Percentiles rank a stretch among this genome's conserved stretches.
Conservation (phyloP, 73 alveolate genomes). For the Paramecium pentaurelia region DNA sequence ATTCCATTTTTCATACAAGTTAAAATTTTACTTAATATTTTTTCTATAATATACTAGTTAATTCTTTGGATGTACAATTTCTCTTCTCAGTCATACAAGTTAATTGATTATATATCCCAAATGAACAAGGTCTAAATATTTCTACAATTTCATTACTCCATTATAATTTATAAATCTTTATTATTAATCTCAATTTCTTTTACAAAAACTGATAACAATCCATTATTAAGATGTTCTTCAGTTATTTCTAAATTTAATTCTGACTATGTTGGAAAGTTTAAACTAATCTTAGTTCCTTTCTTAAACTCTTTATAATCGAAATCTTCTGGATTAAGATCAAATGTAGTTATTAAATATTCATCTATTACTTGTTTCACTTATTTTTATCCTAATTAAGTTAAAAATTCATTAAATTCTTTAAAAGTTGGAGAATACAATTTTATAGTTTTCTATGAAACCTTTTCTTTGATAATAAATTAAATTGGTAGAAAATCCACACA, state of each 20-base stretch:
- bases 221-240: slow-evolving; percentile 6
- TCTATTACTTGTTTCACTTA: not conserved
- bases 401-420: not conserved
- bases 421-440: not conserved
- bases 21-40: not conserved
- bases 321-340: not conserved
- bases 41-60: not conserved
- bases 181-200: not conserved
- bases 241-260: not conserved
- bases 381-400: not conserved
- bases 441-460: not conserved
- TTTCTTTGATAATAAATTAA: not conserved
- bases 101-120: not conserved
- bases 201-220: not conserved
- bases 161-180: not conserved
- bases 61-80: not conserved
- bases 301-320: not conserved
- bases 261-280: not conserved
- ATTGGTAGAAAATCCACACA: not conserved
- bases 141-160: not conserved
- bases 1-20: not conserved
- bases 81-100: not conserved
- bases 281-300: not conserved
- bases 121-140: not conserved
- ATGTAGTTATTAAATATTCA: not conserved